Evolutionary conservation across 495 filamentous ascomycete species (phyloP).

Genomic region (Aspergillus campestris): DNA sequence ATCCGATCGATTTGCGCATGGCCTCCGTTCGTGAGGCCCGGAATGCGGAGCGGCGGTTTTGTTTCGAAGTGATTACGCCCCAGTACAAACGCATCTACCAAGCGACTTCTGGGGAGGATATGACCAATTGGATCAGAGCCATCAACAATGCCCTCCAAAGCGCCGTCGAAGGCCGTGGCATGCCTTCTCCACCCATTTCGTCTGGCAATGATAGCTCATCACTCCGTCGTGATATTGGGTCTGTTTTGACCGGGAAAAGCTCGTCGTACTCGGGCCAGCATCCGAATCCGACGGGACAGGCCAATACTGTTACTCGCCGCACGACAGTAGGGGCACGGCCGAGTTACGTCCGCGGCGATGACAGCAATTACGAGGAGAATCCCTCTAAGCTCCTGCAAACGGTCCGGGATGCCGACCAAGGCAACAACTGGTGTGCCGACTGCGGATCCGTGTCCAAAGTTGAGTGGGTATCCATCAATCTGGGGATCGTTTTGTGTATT

Average conservation of each 20-base stretch:
- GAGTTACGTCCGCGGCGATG: constrained; percentile 56
- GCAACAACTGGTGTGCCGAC: constrained; percentile 92
- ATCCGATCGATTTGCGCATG: constrained; percentile 94
- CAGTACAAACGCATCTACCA: constrained; percentile 96
- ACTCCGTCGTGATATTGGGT: constrained; percentile 74
- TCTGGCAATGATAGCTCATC: constrained; percentile 43
- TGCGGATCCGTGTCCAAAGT: constrained; percentile 86
- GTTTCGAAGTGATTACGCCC: constrained; percentile 97
- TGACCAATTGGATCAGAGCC: constrained; percentile 91
- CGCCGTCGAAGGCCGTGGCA: constrained; percentile 75
- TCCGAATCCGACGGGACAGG: constrained; percentile 42
- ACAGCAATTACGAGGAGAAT: constrained; percentile 68
- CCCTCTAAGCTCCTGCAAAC: constrained; percentile 77
- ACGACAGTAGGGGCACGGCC: constrained; percentile 88
- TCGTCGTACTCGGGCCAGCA: constrained; percentile 58
- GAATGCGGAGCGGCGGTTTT: constrained; percentile 90
- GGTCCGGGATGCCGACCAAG: constrained; percentile 83
- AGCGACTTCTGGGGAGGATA: constrained; percentile 94
- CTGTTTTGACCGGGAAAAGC: constrained; percentile 89
- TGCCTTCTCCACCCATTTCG: constrained; percentile 33
- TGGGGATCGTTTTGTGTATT: constrained; percentile 94
- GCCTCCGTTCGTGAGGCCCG: constrained; percentile 93
- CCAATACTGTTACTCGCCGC: constrained; percentile 58
- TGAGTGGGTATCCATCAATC: constrained; percentile 98
- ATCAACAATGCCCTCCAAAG: constrained; percentile 97